These are phyloP conservation scores for Wickerhamomyces silvicola DNA, from an alignment of 805 yeast genomes.

Conservation along the genomic window DNA sequence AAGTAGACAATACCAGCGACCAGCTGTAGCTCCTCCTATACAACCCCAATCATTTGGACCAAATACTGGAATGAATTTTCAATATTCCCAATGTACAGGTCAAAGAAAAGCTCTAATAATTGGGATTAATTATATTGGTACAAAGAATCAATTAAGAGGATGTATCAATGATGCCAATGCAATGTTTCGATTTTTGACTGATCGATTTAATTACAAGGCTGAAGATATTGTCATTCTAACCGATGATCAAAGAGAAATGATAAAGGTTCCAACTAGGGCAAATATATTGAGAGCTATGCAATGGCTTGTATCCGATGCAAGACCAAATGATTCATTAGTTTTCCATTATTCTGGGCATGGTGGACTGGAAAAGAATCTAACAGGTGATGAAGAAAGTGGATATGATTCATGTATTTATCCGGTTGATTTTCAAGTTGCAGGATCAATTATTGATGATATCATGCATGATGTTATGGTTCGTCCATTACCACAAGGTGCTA, in stretches of 20 bases:
- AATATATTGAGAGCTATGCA: constrained; percentile 66
- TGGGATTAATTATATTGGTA: constrained; percentile 64
- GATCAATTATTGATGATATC: constrained; percentile 60
- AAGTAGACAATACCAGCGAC: constrained; percentile 3
- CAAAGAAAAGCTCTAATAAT: constrained; percentile 57
- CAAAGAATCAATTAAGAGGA: constrained; percentile 49
- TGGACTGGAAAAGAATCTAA: constrained; percentile 51
- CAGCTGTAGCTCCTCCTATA: constrained; percentile 9
- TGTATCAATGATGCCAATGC: constrained; percentile 64
- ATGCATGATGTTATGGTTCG: constrained; percentile 57
- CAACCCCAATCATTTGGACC: constrained; percentile 14
- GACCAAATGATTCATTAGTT: constrained; percentile 59
- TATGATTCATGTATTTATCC: constrained; percentile 59
- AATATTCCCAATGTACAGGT: constrained; percentile 59
- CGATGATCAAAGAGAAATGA: constrained; percentile 35
- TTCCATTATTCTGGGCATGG: constrained; percentile 79
- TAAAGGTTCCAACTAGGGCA: constrained; percentile 47
- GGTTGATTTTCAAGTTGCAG: constrained; percentile 52
- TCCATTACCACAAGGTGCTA: constrained; percentile 57
- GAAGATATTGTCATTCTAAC: constrained; percentile 41
- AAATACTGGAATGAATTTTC: constrained; percentile 15
- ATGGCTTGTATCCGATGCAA: constrained; percentile 65
- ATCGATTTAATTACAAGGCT: constrained; percentile 16
- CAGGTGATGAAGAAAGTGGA: constrained; percentile 62
- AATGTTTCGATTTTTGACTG: constrained; percentile 32